Evolutionary conservation across 2,329 filamentous ascomycete genomes (phyloP).

Genomic region (Fusarium sp.): DNA sequence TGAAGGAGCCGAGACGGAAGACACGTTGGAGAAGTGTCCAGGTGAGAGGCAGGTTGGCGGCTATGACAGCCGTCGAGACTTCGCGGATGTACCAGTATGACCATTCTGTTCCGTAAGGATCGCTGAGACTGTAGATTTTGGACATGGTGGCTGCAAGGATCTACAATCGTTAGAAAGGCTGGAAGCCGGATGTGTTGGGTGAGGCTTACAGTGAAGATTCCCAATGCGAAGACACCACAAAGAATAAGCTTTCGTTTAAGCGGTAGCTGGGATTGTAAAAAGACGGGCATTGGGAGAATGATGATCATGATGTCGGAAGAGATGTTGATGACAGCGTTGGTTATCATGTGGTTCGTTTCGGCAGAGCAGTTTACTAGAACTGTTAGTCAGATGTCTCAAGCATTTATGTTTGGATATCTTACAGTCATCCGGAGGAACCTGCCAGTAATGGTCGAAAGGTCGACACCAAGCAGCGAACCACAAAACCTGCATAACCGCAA

Average conservation of each 20-base stretch:
- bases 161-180: neutral
- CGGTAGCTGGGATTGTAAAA: conserved; percentile 62
- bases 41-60: conserved; percentile 58
- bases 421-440: conserved; percentile 62
- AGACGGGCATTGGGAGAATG: conserved; percentile 64
- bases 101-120: conserved; percentile 56
- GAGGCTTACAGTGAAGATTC: conserved; percentile 57
- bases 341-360: conserved; percentile 66
- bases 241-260: conserved; percentile 65
- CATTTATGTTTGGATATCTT: neutral
- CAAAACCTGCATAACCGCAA: conserved; percentile 63
- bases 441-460: conserved; percentile 63
- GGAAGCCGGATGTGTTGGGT: rapidly evolving
- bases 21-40: conserved; percentile 58
- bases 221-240: conserved; percentile 58
- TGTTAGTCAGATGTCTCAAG: neutral
- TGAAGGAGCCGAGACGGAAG: conserved; percentile 51
- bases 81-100: conserved; percentile 61
- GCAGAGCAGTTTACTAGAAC: conserved; percentile 59
- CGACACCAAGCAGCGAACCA: conserved; percentile 64
- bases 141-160: conserved; percentile 48
- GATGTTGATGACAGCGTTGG: conserved; percentile 69
- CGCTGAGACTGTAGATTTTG: conserved; percentile 58
- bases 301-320: conserved; percentile 70
- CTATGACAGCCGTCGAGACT: conserved; percentile 60